Evolutionary conservation across 2,329 filamentous ascomycete genomes (phyloP), one percentile per base, ranked within the genome.

Genomic region (Pestalotiopsis fici): DNA sequence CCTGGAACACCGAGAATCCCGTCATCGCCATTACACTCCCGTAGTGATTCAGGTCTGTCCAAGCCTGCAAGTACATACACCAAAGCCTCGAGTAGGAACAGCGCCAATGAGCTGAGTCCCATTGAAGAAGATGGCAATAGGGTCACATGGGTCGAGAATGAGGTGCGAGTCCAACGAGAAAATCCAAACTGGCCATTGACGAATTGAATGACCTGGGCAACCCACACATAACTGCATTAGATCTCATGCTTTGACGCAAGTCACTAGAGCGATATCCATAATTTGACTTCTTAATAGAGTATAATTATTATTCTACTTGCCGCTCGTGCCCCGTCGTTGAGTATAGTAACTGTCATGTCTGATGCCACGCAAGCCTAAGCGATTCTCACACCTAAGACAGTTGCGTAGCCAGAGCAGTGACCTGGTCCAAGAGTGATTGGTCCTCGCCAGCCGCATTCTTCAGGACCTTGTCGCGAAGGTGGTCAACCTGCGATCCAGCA

Each of bases 381-480:
- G 9, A 21, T 3, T 9, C 4, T 11, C 43, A 7, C 18, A 11
- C 11, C 18, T 60, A 60, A 11, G 57, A 60, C 47, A 64, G 11
- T 21, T 68, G 67, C 37, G 60, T 64, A 35, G 64, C 67, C 61
- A 66, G 56, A n/a, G 65, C 65, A 31, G 69, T 74, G n/a, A 90
- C 86, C 77, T 88, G 79, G 72, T 88, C 83, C 68, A 85, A 74
- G 39, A 89, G 77, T 3, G 74, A 76, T 77, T 87, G 74, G 57
- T 79, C 76, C 76, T 88, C 86, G 12, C 82, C 77, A 1, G 81
- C 82, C 3, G 83, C 83, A 70, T 89, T 89, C 75, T 85, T 87
- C 21, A 83, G 73, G 50, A 90, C 87, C 81, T 90, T 90, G 56
- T 82, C 84, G 59, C 83, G 75, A 67, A 89, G 77, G 74, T 90